Base-by-base conservation (phyloP, 140 eudicot species). In the Cichorium intybus region DNA sequence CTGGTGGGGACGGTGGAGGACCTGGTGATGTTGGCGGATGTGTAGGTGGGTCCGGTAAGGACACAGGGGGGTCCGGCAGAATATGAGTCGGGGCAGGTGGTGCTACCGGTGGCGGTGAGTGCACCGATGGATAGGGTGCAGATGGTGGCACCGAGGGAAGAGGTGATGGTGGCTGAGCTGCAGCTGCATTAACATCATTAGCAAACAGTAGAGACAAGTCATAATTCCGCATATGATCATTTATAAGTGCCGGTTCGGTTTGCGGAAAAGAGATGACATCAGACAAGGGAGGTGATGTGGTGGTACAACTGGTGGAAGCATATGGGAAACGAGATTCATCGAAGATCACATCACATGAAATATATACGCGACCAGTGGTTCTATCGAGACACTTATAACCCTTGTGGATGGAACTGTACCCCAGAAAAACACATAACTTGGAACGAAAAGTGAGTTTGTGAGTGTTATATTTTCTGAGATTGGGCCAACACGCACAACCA, bases 401-500 rank as follows among this genome's bases (percentile, higher is more conserved):
- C n/a, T n/a, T n/a, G n/a, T n/a, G n/a, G n/a, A n/a, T n/a, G n/a
- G 21, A 3, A 18, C 21, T 33, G 20, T 60, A 60, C 0, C 66
- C 66, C 15, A 60, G 10, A 9, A 60, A 60, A 3, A 60, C 51
- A 60, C 66, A 60, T 4, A 33, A 26, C 6, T 11, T 14, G 15
- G 66, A 60, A 1, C 26, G 20, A 31, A 34, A 23, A 3, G 3
- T 14, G 17, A 60, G 41, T 34, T 60, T 60, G 3, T 35, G 51
- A 1, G 12, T 0, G 39, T 60, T 60, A 15, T 28, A 60, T 7
- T 41, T 41, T 2, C 45, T 10, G 1, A 60, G 15, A 45, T 17
- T 15, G 4, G 66, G 66, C 47, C 45, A 60, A 11, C 66, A 60
- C 4, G 66, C 46, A 27, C 47, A 60, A 0, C 66, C 66, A 35